Percentiles rank a stretch among this genome's conserved stretches.
Evolutionary conservation across 306 rosid genomes (phyloP).

Genomic region (Urtica urens): DNA sequence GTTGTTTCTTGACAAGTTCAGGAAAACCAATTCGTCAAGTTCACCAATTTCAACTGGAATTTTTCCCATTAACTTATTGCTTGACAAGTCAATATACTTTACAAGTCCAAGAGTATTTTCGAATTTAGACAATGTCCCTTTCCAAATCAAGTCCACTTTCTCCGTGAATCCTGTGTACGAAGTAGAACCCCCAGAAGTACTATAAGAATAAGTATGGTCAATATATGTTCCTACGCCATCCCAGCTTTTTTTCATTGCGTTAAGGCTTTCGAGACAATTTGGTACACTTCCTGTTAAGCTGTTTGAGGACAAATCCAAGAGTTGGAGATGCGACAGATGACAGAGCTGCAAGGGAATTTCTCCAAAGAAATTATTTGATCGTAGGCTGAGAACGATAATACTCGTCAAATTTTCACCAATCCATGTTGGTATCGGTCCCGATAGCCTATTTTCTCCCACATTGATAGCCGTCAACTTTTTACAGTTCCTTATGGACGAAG

Average conservation of each 20-base stretch:
- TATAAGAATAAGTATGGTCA: background rate
- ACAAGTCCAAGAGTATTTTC: background rate
- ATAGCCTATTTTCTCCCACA: conserved; percentile 7
- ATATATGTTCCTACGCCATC: no score
- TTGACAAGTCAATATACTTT: conserved; percentile 10
- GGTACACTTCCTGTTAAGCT: conserved; percentile 10
- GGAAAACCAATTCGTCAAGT: background rate
- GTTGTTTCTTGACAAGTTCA: conserved; percentile 17
- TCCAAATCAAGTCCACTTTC: background rate
- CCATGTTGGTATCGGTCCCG: conserved; percentile 7
- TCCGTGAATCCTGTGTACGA: background rate
- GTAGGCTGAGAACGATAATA: conserved; percentile 6
- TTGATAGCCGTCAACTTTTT: background rate
- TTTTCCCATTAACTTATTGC: conserved; percentile 3
- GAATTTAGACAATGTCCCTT: background rate
- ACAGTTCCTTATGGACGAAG: background rate
- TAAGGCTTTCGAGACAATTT: background rate
- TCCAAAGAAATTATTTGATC: conserved; percentile 8
- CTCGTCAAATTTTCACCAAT: background rate
- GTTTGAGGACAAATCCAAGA: conserved; percentile 17
- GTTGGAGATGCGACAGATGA: background rate
- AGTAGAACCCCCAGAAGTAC: background rate
- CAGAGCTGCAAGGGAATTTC: conserved; percentile 2
- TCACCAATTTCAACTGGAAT: conserved; percentile 14
- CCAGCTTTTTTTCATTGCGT: background rate